Evolutionary conservation across 164 flowering plant species (phyloP).

Genomic region (Magnolia kwangsiensis): DNA sequence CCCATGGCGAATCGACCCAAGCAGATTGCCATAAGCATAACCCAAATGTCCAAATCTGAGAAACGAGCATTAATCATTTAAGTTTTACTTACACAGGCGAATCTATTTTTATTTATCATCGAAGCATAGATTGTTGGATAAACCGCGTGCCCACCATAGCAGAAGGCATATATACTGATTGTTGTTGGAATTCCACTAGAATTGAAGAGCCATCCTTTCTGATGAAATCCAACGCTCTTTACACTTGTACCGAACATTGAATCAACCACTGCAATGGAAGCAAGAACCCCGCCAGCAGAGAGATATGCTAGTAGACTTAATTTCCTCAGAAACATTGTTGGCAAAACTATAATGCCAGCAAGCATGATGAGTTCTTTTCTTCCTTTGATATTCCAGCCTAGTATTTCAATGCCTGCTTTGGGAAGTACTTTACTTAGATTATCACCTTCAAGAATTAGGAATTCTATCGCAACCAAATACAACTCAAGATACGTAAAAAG

Average conservation of each 20-base stretch:
- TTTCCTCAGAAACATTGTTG: conserved; percentile 1
- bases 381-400: background rate
- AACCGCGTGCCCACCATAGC: conserved; percentile 67
- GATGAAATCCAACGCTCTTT: conserved; percentile 52
- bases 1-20: no score
- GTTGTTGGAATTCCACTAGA: conserved; percentile 47
- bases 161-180: conserved; percentile 54
- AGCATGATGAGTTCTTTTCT: background rate
- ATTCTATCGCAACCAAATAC: conserved; percentile 7
- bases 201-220: conserved; percentile 38
- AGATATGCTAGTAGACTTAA: background rate
- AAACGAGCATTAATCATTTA: no score
- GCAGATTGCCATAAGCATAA: no score
- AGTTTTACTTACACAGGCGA: conserved; percentile 33
- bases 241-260: conserved; percentile 68
- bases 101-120: conserved; percentile 58
- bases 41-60: conserved; percentile 31
- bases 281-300: conserved; percentile 70
- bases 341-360: background rate
- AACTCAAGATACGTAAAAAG: background rate
- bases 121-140: conserved; percentile 72
- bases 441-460: conserved; percentile 8
- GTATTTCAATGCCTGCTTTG: background rate
- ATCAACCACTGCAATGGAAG: conserved; percentile 42
- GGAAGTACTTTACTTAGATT: conserved; percentile 1